Percentiles rank a stretch among this genome's conserved stretches.
These are phyloP conservation scores for Fusarium irregulare DNA, from an alignment of 2,329 filamentous ascomycete species.

Conservation along the genomic window DNA sequence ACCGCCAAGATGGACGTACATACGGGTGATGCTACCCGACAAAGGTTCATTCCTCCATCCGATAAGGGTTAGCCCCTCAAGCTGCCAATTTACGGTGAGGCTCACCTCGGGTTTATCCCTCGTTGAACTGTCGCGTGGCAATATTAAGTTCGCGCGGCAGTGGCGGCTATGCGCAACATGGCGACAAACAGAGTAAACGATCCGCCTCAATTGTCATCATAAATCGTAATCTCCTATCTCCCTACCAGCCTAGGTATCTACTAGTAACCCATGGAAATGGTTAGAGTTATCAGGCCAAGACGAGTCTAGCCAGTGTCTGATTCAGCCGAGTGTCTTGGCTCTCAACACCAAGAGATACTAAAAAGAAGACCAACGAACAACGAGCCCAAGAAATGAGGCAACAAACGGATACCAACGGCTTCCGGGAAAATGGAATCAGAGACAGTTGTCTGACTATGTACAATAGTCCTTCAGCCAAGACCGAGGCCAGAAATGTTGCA, in stretches of 20 bases:
- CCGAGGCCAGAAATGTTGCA: neutral
- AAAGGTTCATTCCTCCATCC: neutral
- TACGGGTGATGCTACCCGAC: neutral
- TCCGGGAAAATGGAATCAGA: neutral
- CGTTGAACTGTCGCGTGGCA: neutral
- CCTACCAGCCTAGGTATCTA: neutral
- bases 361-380: neutral
- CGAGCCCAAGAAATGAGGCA: neutral
- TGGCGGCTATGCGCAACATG: neutral
- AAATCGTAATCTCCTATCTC: neutral
- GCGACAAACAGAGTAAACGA: neutral
- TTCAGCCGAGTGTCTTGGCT: neutral
- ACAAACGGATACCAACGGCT: neutral
- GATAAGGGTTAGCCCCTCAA: neutral
- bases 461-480: neutral
- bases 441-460: neutral
- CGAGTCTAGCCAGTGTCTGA: neutral
- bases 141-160: neutral
- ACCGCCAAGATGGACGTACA: neutral
- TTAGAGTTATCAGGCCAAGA: conserved; percentile 2
- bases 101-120: neutral
- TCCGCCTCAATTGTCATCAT: neutral
- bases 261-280: neutral
- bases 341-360: neutral
- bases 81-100: neutral